Conservation (phyloP, 306 rosid species). For the Prosopis cineraria region DNA sequence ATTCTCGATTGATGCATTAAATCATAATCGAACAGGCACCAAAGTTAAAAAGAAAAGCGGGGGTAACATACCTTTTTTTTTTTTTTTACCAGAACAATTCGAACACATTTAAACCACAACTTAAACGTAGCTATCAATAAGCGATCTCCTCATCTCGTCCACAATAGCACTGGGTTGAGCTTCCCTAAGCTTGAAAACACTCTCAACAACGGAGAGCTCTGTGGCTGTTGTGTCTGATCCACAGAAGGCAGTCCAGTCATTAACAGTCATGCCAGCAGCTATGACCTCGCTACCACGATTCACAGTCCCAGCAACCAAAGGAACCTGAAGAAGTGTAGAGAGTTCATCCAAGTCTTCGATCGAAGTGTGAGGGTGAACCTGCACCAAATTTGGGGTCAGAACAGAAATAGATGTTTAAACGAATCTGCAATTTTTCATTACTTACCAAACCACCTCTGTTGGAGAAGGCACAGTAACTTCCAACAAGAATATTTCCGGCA, state of each 20-base stretch:
- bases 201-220: conserved; percentile 86
- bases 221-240: conserved; percentile 95
- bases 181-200: conserved; percentile 87
- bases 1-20: background rate
- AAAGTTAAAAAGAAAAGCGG: background rate
- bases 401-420: background rate
- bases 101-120: background rate
- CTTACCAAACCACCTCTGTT: conserved; percentile 93
- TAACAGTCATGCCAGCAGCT: conserved; percentile 80
- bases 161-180: conserved; percentile 82
- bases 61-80: too few relatives aligned
- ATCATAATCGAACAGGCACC: background rate
- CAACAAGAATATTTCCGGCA: conserved; percentile 89
- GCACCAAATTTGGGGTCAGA: conserved; percentile 30
- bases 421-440: background rate
- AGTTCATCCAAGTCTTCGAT: conserved; percentile 90
- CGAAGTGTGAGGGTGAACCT: conserved; percentile 97
- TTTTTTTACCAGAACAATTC: background rate
- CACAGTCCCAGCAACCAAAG: conserved; percentile 86
- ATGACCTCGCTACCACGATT: conserved; percentile 92
- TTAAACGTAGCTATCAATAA: conserved; percentile 77
- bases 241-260: conserved; percentile 96
- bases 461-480: conserved; percentile 87
- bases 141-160: conserved; percentile 84
- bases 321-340: conserved; percentile 93